phyloP scores from a whole-genome alignment of 164 flowering plant genomes.

The Vitis riparia region DNA sequence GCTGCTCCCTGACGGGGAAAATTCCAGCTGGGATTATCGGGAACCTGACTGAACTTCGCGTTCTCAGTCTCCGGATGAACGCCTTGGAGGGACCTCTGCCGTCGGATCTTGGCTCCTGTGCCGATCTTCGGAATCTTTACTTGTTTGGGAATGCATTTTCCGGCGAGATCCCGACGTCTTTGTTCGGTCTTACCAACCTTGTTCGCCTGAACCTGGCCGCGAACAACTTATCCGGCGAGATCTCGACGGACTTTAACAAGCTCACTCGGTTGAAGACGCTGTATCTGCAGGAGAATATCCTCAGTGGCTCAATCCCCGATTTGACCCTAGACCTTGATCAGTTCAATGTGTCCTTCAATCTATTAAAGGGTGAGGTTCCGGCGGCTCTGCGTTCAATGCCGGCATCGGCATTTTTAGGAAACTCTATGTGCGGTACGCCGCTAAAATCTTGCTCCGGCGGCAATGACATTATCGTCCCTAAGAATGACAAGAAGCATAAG shows the following conservation, averaged over 20 bases:
- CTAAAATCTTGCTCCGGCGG: slow-evolving; percentile 38
- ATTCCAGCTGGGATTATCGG: slow-evolving; percentile 54
- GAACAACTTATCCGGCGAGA: slow-evolving; percentile 68
- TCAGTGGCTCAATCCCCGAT: slow-evolving; percentile 62
- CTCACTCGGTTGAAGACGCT: slow-evolving; percentile 58
- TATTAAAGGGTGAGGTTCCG: slow-evolving; percentile 68
- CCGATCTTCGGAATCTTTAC: slow-evolving; percentile 55
- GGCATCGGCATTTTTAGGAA: slow-evolving; percentile 48
- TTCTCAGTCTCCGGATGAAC: slow-evolving; percentile 73
- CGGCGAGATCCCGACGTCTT: slow-evolving; percentile 58
- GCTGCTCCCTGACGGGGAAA: slow-evolving; percentile 48
- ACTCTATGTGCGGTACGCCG: slow-evolving; percentile 74
- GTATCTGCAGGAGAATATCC: slow-evolving; percentile 45
- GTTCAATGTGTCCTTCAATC: slow-evolving; percentile 74
- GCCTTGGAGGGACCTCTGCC: slow-evolving; percentile 65
- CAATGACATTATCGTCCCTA: background rate
- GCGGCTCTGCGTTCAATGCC: slow-evolving; percentile 21
- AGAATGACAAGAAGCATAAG: slow-evolving; percentile 19
- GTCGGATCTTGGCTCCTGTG: slow-evolving; percentile 51
- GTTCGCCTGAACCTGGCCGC: slow-evolving; percentile 65
- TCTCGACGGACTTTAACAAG: slow-evolving; percentile 45
- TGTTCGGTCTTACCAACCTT: slow-evolving; percentile 46
- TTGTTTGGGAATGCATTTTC: slow-evolving; percentile 66
- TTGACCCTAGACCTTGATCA: slow-evolving; percentile 44
- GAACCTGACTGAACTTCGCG: slow-evolving; percentile 54